Conservation (phyloP, 306 rosid species). For the Dalbergia cultrata region DNA sequence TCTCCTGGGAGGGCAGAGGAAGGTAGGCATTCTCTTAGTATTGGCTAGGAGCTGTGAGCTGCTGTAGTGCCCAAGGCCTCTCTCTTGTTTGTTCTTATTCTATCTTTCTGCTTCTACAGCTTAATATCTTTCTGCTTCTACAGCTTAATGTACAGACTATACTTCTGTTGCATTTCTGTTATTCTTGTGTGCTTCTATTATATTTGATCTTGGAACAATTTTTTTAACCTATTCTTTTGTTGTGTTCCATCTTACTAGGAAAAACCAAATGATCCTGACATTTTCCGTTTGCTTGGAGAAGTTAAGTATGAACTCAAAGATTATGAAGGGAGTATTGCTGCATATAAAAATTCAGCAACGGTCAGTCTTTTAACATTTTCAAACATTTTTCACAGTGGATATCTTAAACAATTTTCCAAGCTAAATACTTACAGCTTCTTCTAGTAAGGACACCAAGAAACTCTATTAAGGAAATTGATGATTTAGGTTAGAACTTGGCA, state of each 20-base stretch:
- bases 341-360: constrained; percentile 74
- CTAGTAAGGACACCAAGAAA: constrained; percentile 12
- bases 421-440: constrained; percentile 33
- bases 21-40: no score
- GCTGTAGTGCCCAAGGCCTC: no score
- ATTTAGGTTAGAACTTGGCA: constrained; percentile 25
- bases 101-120: no score
- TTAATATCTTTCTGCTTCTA: no score
- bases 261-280: constrained; percentile 80
- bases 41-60: no score
- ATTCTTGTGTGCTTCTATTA: no score
- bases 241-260: constrained; percentile 65
- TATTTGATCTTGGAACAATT: constrained; percentile 20
- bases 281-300: constrained; percentile 94
- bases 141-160: no score
- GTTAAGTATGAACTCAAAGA: constrained; percentile 82
- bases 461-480: constrained; percentile 16
- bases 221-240: constrained; percentile 26
- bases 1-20: no score
- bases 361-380: constrained; percentile 60
- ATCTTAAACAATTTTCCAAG: constrained; percentile 15
- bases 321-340: constrained; percentile 82
- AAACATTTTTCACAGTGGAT: constrained; percentile 34
- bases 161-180: no score
- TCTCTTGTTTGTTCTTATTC: no score